Conservation (phyloP, 225 moss, liverwort and hornwort species). For the Lunularia cruciata region DNA sequence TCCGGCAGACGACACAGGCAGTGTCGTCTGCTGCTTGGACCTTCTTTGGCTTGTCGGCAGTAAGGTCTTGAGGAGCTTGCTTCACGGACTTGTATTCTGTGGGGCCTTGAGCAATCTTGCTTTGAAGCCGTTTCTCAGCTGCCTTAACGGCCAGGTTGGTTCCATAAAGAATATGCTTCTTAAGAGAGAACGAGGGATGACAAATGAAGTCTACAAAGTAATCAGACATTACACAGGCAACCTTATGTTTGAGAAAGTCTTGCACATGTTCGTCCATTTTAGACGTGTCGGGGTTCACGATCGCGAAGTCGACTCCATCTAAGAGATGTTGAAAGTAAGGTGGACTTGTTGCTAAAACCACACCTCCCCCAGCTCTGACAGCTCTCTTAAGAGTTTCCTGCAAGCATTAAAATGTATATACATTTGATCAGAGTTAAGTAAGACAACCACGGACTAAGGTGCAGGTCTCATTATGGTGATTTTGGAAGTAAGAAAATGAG, state of each 20-base stretch:
- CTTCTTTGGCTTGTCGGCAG: background rate
- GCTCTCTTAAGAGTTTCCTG: constrained; percentile 48
- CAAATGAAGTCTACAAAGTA: constrained; percentile 51
- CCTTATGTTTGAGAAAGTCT: constrained; percentile 35
- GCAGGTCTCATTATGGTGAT: too few species aligned
- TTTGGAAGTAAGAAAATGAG: too few species aligned
- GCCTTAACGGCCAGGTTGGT: constrained; percentile 32
- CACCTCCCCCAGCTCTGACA: constrained; percentile 51
- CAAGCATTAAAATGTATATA: background rate
- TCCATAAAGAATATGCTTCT: constrained; percentile 33
- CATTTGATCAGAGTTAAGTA: too few species aligned
- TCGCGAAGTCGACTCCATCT: constrained; percentile 46
- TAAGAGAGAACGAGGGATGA: constrained; percentile 43
- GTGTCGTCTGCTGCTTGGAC: constrained; percentile 2
- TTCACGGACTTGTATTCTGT: constrained; percentile 1
- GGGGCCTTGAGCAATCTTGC: constrained; percentile 16
- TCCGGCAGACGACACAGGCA: constrained; percentile 39
- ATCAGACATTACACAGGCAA: constrained; percentile 45
- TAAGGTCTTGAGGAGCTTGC: background rate
- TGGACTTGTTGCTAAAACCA: constrained; percentile 43
- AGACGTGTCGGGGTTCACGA: constrained; percentile 32
- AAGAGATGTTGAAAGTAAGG: constrained; percentile 36
- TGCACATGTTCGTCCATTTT: constrained; percentile 29
- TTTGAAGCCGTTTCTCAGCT: constrained; percentile 21
- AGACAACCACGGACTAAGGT: too few species aligned